Conservation (phyloP, 2,329 filamentous ascomycete species). For the Nemania sp. region DNA sequence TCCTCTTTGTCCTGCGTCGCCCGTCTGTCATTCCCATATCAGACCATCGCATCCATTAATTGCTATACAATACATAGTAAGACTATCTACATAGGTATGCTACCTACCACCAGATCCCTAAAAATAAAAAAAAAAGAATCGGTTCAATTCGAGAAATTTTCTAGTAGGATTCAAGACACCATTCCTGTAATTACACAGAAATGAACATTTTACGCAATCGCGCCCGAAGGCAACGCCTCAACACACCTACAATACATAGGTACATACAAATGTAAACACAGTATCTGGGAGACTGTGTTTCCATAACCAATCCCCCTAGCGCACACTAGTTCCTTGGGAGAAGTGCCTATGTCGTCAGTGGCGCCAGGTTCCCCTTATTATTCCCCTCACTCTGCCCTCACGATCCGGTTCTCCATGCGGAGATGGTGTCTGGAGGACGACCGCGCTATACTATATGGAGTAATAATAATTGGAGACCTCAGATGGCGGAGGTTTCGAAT, state of each 20-base stretch:
- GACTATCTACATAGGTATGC: not conserved
- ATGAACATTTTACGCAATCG: conserved; percentile 15
- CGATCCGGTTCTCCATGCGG: conserved; percentile 32
- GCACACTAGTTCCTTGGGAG: not conserved
- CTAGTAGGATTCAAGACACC: conserved; percentile 16
- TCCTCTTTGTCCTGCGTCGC: conserved; percentile 3
- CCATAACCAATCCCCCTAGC: not conserved
- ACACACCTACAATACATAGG: not conserved
- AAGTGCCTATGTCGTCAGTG: conserved; percentile 28
- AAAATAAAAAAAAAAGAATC: not conserved
- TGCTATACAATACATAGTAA: not conserved
- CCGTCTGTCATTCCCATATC: conserved; percentile 15
- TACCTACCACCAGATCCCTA: not conserved
- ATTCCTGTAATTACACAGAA: not conserved
- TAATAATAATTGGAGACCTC: conserved; percentile 13
- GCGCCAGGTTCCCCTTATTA: conserved; percentile 14
- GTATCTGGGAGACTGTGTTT: not conserved
- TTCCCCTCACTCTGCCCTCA: conserved; percentile 37
- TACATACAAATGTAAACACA: not conserved
- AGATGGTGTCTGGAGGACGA: conserved; percentile 14
- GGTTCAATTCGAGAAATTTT: conserved; percentile 7
- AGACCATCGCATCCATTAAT: not conserved
- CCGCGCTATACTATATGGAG: conserved; percentile 17
- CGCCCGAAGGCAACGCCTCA: not conserved
- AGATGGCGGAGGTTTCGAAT: conserved; percentile 21